Conservation (phyloP, 148 eudicot genomes). For the Hydrangea macrophylla region DNA sequence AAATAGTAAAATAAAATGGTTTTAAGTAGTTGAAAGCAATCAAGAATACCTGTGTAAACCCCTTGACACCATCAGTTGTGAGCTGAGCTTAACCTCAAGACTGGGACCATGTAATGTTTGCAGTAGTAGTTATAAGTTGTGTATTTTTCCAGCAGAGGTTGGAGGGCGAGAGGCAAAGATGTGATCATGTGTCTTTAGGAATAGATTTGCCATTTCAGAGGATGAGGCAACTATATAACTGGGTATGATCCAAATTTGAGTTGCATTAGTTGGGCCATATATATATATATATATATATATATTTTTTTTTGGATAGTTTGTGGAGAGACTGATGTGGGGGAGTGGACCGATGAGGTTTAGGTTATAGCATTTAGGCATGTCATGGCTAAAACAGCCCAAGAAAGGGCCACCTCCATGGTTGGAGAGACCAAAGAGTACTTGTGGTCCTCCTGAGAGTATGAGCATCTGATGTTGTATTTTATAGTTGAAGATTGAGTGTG, state of each 20-base stretch:
- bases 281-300: no score
- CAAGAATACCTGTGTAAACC: slow-evolving; percentile 15
- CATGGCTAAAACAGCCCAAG: slow-evolving; percentile 11
- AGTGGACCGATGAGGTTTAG: slow-evolving; percentile 23
- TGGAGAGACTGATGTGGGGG: slow-evolving; percentile 30
- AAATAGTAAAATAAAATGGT: no score
- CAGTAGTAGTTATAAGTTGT: slow-evolving; percentile 24
- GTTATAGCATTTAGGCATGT: slow-evolving; percentile 13
- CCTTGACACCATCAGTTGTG: slow-evolving; percentile 21
- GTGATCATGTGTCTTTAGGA: slow-evolving; percentile 24
- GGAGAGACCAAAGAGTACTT: not conserved
- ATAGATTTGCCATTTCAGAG: slow-evolving; percentile 25
- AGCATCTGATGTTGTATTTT: no score
- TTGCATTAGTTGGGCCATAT: slow-evolving; percentile 28
- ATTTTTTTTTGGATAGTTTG: slow-evolving; percentile 21
- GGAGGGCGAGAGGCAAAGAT: slow-evolving; percentile 32
- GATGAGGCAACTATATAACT: slow-evolving; percentile 29
- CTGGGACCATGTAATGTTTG: slow-evolving; percentile 23
- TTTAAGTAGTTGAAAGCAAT: no score
- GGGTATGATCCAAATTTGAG: slow-evolving; percentile 25
- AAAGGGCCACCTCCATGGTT: slow-evolving; percentile 9
- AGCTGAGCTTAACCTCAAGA: slow-evolving; percentile 23
- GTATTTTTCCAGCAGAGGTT: slow-evolving; percentile 26
- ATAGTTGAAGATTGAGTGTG: no score
- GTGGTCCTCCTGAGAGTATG: no score